Evolutionary conservation across 805 yeast species (phyloP), one percentile per base, ranked within the genome.

Genomic region (Suhomyces sp.): DNA sequence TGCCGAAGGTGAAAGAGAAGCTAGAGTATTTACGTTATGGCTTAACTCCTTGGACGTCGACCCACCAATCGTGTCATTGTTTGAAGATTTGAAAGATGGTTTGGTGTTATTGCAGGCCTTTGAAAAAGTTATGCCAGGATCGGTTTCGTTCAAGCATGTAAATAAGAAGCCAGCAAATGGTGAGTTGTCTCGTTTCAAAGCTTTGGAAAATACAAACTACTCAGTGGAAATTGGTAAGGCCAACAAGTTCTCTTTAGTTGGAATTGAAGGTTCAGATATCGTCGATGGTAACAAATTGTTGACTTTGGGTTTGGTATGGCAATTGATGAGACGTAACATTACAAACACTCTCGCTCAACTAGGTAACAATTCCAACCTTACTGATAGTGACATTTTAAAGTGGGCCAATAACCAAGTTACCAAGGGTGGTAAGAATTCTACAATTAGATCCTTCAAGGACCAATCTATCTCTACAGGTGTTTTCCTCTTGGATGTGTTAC

Each of bases 1-100:
- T 69, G 99, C 99, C 24, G 99, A 94, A 74, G 99, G 99, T 57
- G 99, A 94, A 75, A 88, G 99, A 75, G 99, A 94, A 76, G 99
- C 99, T 3, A 84, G 99, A 71, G 99, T 94, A 10, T 94, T 94
- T 74, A 94, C 99, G 5, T 76, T 94, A 65, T 94, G 99, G 99
- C 83, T 94, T 67, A 94, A 94, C 73, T 90, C 97, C 1, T 80
- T 94, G 63, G 98, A 94, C 60, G 98, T 94, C 13, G 94, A 92
- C 57, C 97, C 98, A 26, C 89, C 97, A 24, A 93, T 94, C 54
- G 90, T 90, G 48, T 85, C 88, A 13, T 76, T 94, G 61, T 94
- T 94, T 63, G 97, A 93, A 72, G 98, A 94, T 67, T 80, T 94
- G 66, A 92, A 91, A 70, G 97, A 93, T 70, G 99, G 99, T 57